A percentile compares a stretch with the other conserved stretches of the same genome.
These are phyloP conservation scores for Leccinum sublutescens DNA, from an alignment of 768 basidiomycete species.

Conservation along the genomic window DNA sequence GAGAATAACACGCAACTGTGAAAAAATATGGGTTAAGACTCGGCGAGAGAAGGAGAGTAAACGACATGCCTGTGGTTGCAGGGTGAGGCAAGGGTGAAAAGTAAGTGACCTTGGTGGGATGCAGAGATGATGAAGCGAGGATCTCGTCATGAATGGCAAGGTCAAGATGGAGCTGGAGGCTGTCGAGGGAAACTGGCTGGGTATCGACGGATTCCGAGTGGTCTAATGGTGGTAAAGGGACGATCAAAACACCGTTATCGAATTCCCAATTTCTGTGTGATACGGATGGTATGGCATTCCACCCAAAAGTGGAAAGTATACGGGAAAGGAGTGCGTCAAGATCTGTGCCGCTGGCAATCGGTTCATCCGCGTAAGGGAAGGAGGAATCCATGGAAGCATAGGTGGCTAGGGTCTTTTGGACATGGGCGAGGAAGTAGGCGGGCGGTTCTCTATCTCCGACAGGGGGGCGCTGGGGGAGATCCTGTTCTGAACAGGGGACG, in stretches of 20 bases:
- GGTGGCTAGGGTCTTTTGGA: constrained; percentile 45
- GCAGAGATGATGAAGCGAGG: constrained; percentile 21
- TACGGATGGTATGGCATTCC: constrained; percentile 25
- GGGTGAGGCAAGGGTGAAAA: constrained; percentile 19
- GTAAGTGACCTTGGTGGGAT: constrained; percentile 29
- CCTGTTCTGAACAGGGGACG: constrained; percentile 11
- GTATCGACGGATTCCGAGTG: background rate
- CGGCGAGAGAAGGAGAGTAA: background rate
- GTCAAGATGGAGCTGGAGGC: constrained; percentile 28
- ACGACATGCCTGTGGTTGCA: constrained; percentile 17
- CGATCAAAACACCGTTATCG: constrained; percentile 26
- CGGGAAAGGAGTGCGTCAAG: constrained; percentile 45
- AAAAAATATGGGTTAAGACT: constrained; percentile 3
- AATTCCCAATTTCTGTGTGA: constrained; percentile 28
- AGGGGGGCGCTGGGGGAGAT: constrained; percentile 33
- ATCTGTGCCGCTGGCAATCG: constrained; percentile 20
- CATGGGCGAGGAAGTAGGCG: constrained; percentile 33
- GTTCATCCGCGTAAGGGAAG: constrained; percentile 27
- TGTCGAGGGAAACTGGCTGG: constrained; percentile 12
- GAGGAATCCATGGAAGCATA: constrained; percentile 42
- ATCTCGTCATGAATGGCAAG: constrained; percentile 25
- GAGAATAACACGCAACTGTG: constrained; percentile 11
- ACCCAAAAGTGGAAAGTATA: constrained; percentile 44
- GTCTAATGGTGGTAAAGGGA: constrained; percentile 14
- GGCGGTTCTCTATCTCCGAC: constrained; percentile 32